Evolutionary conservation across 139 green algal species (phyloP), one percentile per base, ranked within the genome.

Genomic region (Closterium sp.): DNA sequence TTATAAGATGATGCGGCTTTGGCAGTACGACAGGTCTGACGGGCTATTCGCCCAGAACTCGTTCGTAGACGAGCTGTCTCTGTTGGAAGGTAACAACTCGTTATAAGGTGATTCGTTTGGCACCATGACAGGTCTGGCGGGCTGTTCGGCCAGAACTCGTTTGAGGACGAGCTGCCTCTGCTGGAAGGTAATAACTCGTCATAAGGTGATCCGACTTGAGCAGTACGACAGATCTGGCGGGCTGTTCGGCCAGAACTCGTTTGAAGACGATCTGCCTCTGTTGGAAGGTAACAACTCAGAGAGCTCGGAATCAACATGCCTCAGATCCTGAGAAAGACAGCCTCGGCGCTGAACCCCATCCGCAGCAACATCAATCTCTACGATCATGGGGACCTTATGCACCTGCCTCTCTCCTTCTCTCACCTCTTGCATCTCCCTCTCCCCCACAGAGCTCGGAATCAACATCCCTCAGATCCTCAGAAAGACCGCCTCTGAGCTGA

Each of bases 221-320:
- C 62, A 79, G 62, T 79, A 79, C 62, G 62, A 79, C 62, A 13
- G 62, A 13, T 79, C 62, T 79, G 62, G 62, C 62, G 62, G 62
- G 62, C 62, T 70, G 45, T 70, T 70, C 45, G 45, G 45, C 9
- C 45, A 70, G 17, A 79, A 27, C 62, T 79, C 62, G 62, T 79
- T 79, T 79, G 62, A 79, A 79, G 11, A 1, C 62, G 62, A 79
- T 13, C 62, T 79, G 62, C 62, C 62, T 79, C 62, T 27, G 62
- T 0, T 79, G 62, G 62, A 79, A 79, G 13, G 19, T 13, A 70
- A 70, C 5, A 79, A 6, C 62, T 24, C 19, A 22, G 13, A 79
- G 97, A 99, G 94, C 95, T 99, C 32, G 97, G 97, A 45, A 99
- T 99, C 30, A 98, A 99, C 93, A 93, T 99, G 1, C 91, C 95